Evolutionary conservation across 371 early-diverging fungal genomes (phyloP).

Genomic region (Fennellomyces sp.): DNA sequence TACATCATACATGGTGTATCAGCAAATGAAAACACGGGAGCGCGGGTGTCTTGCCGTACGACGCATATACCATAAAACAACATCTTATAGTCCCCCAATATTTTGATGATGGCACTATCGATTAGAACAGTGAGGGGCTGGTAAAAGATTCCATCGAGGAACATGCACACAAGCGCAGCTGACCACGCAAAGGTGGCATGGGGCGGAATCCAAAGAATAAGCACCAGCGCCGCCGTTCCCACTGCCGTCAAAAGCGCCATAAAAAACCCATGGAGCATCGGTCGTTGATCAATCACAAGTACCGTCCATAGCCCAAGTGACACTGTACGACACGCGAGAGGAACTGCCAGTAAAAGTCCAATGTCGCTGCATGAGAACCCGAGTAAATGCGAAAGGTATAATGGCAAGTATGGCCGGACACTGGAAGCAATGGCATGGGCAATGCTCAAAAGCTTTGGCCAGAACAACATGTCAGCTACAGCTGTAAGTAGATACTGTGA

Average conservation of each 20-base stretch:
- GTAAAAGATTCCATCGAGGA: slow-evolving; percentile 35
- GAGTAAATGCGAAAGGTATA: slow-evolving; percentile 40
- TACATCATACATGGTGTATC: neutral
- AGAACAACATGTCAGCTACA: slow-evolving; percentile 28
- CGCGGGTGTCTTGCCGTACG: neutral
- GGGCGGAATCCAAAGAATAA: slow-evolving; percentile 38
- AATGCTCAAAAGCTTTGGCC: slow-evolving; percentile 44
- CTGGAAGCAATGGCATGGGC: slow-evolving; percentile 42
- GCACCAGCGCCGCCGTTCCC: slow-evolving; percentile 31
- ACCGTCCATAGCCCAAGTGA: slow-evolving; percentile 33
- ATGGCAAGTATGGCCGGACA: slow-evolving; percentile 32
- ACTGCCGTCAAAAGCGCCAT: slow-evolving; percentile 40
- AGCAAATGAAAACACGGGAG: neutral
- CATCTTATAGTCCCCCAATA: slow-evolving; percentile 25
- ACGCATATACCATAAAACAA: slow-evolving; percentile 15
- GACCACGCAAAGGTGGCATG: slow-evolving; percentile 27
- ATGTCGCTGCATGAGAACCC: slow-evolving; percentile 26
- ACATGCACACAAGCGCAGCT: slow-evolving; percentile 27
- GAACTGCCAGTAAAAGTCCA: slow-evolving; percentile 19
- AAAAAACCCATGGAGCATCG: slow-evolving; percentile 40
- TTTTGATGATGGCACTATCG: slow-evolving; percentile 28
- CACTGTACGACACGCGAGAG: slow-evolving; percentile 19
- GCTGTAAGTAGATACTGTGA: neutral
- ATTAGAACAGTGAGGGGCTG: slow-evolving; percentile 22
- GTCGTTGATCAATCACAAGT: slow-evolving; percentile 27